Evolutionary conservation across 1,284 basidiomycete genomes (phyloP).

Genomic region (Boletus semigastroideus): DNA sequence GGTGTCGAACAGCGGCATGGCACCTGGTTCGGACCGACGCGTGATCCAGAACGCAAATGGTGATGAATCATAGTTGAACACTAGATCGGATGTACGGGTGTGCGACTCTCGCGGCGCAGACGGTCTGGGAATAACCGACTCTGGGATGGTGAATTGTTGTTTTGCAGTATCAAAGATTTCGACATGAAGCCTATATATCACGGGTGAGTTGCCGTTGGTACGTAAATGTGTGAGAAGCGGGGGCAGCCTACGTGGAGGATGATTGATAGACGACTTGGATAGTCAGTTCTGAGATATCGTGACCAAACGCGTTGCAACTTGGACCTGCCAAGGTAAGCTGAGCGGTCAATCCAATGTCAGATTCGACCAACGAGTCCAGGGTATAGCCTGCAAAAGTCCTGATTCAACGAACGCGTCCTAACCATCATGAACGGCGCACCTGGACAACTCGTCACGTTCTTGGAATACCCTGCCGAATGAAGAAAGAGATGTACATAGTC

Average conservation of each 20-base stretch:
- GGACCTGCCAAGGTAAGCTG: conserved; percentile 54
- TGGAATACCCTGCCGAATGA: conserved; percentile 12
- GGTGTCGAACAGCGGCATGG: conserved; percentile 70
- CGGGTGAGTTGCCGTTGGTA: neutral
- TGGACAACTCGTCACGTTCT: conserved; percentile 26
- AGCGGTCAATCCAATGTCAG: conserved; percentile 52
- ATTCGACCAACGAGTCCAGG: conserved; percentile 46
- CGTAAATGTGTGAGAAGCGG: neutral
- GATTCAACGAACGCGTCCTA: neutral
- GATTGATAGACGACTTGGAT: conserved; percentile 68
- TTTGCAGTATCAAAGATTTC: conserved; percentile 68
- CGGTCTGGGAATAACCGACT: conserved; percentile 52
- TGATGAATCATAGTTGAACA: conserved; percentile 62
- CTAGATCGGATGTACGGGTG: conserved; percentile 46
- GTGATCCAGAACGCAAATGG: conserved; percentile 81
- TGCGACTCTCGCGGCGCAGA: conserved; percentile 33
- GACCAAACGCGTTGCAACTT: conserved; percentile 71
- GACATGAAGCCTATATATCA: conserved; percentile 58
- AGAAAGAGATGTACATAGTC: neutral
- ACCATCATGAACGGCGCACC: conserved; percentile 6
- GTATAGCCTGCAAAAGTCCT: conserved; percentile 44
- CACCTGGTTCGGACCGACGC: conserved; percentile 54
- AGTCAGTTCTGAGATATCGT: conserved; percentile 60
- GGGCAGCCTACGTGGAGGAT: conserved; percentile 44
- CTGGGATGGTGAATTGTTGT: conserved; percentile 68